phyloP scores from a whole-genome alignment of 192 early-diverging fungal species.

The Mortierella alpina region DNA sequence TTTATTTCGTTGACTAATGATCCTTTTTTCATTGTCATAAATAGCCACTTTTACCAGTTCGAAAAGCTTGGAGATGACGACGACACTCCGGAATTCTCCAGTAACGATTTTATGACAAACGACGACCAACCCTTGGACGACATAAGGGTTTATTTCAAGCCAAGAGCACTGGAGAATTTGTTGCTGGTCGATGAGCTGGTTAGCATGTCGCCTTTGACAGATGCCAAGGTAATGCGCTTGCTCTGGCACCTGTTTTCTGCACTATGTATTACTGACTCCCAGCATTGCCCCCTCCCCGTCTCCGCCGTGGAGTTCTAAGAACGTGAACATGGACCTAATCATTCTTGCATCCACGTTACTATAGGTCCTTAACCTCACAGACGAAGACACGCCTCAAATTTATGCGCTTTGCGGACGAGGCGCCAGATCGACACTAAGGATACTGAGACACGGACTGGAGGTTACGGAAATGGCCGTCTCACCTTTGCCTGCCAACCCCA shows the following conservation, averaged over 20 bases:
- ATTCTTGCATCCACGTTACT: background rate
- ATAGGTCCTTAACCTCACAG: slow-evolving; percentile 83
- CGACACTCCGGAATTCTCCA: slow-evolving; percentile 83
- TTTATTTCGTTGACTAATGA: background rate
- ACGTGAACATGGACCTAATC: background rate
- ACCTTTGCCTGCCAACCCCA: slow-evolving; percentile 93
- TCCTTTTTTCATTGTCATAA: slow-evolving; percentile 15
- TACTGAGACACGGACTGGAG: slow-evolving; percentile 93
- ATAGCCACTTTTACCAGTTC: slow-evolving; percentile 89
- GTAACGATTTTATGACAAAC: slow-evolving; percentile 71
- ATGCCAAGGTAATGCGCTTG: slow-evolving; percentile 66
- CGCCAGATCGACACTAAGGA: slow-evolving; percentile 82
- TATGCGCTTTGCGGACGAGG: slow-evolving; percentile 91
- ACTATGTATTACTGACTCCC: background rate
- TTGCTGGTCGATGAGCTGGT: slow-evolving; percentile 93
- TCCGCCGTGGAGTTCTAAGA: background rate
- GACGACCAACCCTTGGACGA: slow-evolving; percentile 60
- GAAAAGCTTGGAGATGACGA: slow-evolving; percentile 93
- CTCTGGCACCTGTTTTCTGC: background rate
- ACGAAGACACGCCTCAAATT: slow-evolving; percentile 95
- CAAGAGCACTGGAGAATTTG: slow-evolving; percentile 84
- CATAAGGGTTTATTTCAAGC: slow-evolving; percentile 69
- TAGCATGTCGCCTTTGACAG: slow-evolving; percentile 82
- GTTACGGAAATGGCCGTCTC: slow-evolving; percentile 92
- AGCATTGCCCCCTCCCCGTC: too few relatives aligned